Evolutionary conservation across 2,329 filamentous ascomycete genomes (phyloP).

Genomic region (Xylariaceae sp.): DNA sequence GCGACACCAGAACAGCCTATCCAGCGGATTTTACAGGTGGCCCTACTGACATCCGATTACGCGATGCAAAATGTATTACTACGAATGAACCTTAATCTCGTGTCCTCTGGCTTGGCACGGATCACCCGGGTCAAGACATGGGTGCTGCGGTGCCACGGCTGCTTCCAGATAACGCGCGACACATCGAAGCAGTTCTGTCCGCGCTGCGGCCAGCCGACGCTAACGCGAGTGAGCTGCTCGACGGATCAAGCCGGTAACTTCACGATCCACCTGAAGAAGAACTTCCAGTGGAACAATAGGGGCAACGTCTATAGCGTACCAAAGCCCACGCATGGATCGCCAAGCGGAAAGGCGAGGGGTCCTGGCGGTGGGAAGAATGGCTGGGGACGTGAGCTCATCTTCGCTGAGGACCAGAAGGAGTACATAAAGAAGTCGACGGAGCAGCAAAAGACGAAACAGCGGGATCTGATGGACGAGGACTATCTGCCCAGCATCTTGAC

Average conservation of each 20-base stretch:
- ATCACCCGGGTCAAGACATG: conserved; percentile 87
- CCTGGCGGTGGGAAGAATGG: conserved; percentile 79
- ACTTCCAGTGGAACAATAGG: conserved; percentile 94
- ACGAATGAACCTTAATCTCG: conserved; percentile 90
- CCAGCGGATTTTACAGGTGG: conserved; percentile 76
- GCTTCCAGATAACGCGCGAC: conserved; percentile 84
- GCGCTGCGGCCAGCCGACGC: conserved; percentile 83
- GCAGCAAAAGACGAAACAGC: conserved; percentile 70
- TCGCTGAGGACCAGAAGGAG: conserved; percentile 97
- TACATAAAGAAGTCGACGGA: conserved; percentile 69
- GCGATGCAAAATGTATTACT: conserved; percentile 97
- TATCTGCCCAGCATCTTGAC: conserved; percentile 85
- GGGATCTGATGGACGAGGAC: conserved; percentile 93
- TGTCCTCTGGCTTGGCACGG: conserved; percentile 78
- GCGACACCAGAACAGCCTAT: conserved; percentile 56
- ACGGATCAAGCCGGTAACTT: conserved; percentile 83
- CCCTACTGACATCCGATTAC: conserved; percentile 93
- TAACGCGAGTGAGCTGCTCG: conserved; percentile 84
- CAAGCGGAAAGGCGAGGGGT: conserved; percentile 74
- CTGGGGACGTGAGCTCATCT: conserved; percentile 83
- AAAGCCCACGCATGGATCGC: conserved; percentile 81
- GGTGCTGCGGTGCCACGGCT: conserved; percentile 91
- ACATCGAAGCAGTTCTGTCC: conserved; percentile 92
- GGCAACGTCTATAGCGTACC: conserved; percentile 93
- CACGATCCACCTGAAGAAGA: conserved; percentile 85